These are phyloP conservation scores for Lasiosphaeria miniovina DNA, from an alignment of 495 filamentous ascomycete species.

Conservation along the genomic window DNA sequence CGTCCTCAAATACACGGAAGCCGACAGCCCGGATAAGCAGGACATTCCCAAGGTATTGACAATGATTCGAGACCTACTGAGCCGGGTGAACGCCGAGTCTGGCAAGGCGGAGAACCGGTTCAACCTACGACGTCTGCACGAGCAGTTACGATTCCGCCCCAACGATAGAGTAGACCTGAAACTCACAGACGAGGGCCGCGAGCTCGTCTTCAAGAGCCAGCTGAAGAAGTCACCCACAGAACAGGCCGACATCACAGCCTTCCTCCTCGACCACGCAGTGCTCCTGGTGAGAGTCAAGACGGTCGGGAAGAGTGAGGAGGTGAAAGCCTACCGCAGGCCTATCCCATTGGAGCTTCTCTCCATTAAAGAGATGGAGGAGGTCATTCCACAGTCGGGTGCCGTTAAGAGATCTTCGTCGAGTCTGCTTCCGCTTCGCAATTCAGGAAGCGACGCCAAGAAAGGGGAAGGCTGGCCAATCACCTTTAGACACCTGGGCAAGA, in stretches of 20 bases:
- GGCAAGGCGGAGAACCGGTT: slow-evolving; percentile 98
- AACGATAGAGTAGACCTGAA: slow-evolving; percentile 91
- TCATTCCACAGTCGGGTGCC: slow-evolving; percentile 71
- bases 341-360: slow-evolving; percentile 93
- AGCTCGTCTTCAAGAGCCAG: slow-evolving; percentile 86
- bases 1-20: slow-evolving; percentile 80
- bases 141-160: slow-evolving; percentile 80
- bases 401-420: slow-evolving; percentile 89
- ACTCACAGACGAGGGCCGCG: slow-evolving; percentile 87
- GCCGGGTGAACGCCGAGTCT: slow-evolving; percentile 87
- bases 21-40: slow-evolving; percentile 81
- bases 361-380: slow-evolving; percentile 94
- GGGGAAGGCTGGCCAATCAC: slow-evolving; percentile 91
- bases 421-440: slow-evolving; percentile 65
- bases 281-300: slow-evolving; percentile 84
- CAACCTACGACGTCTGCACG: slow-evolving; percentile 86
- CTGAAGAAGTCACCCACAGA: slow-evolving; percentile 90
- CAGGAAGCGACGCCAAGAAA: slow-evolving; percentile 43
- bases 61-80: slow-evolving; percentile 81
- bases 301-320: slow-evolving; percentile 88
- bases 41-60: slow-evolving; percentile 86
- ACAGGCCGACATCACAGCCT: slow-evolving; percentile 84
- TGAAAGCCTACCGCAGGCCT: slow-evolving; percentile 90
- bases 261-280: slow-evolving; percentile 94
- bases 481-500: slow-evolving; percentile 96